Base-by-base conservation (phyloP, 2,329 filamentous ascomycete species). In the Fusarium guadeloupense region DNA sequence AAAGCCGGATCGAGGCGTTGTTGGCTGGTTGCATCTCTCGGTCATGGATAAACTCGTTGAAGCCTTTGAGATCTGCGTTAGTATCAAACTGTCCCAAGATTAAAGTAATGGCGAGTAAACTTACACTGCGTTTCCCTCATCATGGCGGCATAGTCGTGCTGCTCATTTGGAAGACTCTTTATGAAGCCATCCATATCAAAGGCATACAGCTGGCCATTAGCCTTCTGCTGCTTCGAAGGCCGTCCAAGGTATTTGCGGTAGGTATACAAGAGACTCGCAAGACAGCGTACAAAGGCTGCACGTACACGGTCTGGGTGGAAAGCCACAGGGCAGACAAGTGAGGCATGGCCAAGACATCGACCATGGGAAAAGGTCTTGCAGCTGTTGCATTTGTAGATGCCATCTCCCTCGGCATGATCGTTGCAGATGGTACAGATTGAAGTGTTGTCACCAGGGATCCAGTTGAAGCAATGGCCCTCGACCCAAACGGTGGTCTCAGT, bases 1-100 rank as follows among this genome's bases (percentile, higher is more conserved):
- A 95, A 1, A 95, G 83, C 51, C 89, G 89, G 68, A 94, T 87
- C 3, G 82, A 75, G 0, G 90, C 83, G 60, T 90, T 83, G 8
- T 85, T 81, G 0, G 85, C 75, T 3, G 85, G 80, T 8, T 83
- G 85, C 19, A 81, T 86, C 75, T 95, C 91, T 39, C 91, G 86
- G 67, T 93, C 89, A 69, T 94, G 89, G 59, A 95, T 90, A 74
- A 95, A 95, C 73, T 94, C 90, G 66, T 92, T 92, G 73, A 93
- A 92, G 42, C 69, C 72, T 73, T 62, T 41, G 59, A 59, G 42
- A 38, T 44, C 23, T 31, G 34, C 20, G 51, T 56, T 49, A 58
- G 59, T 37, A 30, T 54, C 19, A 9, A 20, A 30, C 20, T 9
- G 17, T 26, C n/a, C 25, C 19, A 48, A 47, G 20, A 23, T 26